Conservation (phyloP, 208 protist genomes). For the Leishmania lainsoni region DNA sequence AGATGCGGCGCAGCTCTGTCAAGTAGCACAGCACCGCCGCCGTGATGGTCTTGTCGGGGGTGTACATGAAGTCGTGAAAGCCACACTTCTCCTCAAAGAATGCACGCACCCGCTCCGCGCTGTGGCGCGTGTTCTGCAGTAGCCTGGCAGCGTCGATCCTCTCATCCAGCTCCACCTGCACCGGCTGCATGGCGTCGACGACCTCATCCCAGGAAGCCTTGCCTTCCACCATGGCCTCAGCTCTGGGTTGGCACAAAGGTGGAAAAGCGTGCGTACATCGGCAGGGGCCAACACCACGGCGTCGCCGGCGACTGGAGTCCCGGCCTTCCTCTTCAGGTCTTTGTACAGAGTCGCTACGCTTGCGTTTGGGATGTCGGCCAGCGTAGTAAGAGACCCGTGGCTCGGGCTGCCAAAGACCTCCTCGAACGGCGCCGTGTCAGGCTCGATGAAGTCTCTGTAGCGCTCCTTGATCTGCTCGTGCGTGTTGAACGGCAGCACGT, state of each 20-base stretch:
- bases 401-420: constrained; percentile 64
- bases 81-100: constrained; percentile 93
- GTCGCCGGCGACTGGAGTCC: constrained; percentile 42
- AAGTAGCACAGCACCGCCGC: constrained; percentile 80
- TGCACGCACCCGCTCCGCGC: constrained; percentile 63
- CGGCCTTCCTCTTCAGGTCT: constrained; percentile 48
- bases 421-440: constrained; percentile 61
- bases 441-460: constrained; percentile 86
- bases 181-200: constrained; percentile 40
- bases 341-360: constrained; percentile 57
- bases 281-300: constrained; percentile 47
- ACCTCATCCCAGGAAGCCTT: constrained; percentile 71
- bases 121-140: constrained; percentile 81
- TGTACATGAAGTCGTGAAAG: constrained; percentile 89
- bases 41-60: constrained; percentile 85
- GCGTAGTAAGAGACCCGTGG: constrained; percentile 65
- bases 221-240: constrained; percentile 36
- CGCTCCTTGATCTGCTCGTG: constrained; percentile 89
- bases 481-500: constrained; percentile 87
- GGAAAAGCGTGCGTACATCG: constrained; percentile 81
- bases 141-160: constrained; percentile 84
- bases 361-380: constrained; percentile 71
- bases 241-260: constrained; percentile 59
- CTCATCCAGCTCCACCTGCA: constrained; percentile 59
- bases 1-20: constrained; percentile 71